phyloP scores from a whole-genome alignment of 305 asterid genomes.

The Rubia occidens region DNA sequence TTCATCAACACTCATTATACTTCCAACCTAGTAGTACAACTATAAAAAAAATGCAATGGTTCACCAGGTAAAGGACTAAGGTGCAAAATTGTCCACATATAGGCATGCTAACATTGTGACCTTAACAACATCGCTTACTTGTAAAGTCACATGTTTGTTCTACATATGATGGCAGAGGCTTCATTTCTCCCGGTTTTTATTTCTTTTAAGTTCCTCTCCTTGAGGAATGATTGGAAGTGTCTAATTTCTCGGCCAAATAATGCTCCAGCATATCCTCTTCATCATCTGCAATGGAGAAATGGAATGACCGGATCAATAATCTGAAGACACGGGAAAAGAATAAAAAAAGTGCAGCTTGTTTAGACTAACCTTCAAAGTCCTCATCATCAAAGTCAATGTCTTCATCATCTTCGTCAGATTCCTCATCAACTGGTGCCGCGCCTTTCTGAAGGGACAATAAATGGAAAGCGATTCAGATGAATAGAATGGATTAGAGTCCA shows the following conservation, averaged over 20 bases:
- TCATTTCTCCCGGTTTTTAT: not conserved
- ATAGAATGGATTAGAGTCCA: not conserved
- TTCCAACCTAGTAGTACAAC: not conserved
- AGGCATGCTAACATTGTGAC: not conserved
- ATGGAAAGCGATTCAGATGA: slow-evolving; percentile 3
- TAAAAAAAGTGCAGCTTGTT: slow-evolving; percentile 3
- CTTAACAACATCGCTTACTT: not conserved
- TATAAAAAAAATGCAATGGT: not conserved
- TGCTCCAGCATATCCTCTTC: slow-evolving; percentile 97
- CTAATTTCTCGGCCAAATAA: slow-evolving; percentile 74
- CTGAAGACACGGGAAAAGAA: not conserved
- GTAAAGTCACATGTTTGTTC: not conserved
- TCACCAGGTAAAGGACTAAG: not conserved
- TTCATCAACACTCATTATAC: not conserved
- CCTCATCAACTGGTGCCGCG: slow-evolving; percentile 50
- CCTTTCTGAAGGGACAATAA: slow-evolving; percentile 51
- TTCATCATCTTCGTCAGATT: slow-evolving; percentile 64
- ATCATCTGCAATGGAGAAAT: slow-evolving; percentile 38
- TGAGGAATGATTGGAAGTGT: slow-evolving; percentile 38
- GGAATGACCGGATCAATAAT: not conserved
- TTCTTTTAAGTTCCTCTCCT: slow-evolving; percentile 20
- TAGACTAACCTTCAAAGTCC: slow-evolving; percentile 63
- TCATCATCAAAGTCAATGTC: slow-evolving; percentile 86
- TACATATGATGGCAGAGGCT: not conserved
- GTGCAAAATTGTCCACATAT: slow-evolving; percentile 1